A percentile compares a stretch with the other conserved stretches of the same genome.
Conservation (phyloP, 306 rosid genomes). For the Citrullus mucosospermus region DNA sequence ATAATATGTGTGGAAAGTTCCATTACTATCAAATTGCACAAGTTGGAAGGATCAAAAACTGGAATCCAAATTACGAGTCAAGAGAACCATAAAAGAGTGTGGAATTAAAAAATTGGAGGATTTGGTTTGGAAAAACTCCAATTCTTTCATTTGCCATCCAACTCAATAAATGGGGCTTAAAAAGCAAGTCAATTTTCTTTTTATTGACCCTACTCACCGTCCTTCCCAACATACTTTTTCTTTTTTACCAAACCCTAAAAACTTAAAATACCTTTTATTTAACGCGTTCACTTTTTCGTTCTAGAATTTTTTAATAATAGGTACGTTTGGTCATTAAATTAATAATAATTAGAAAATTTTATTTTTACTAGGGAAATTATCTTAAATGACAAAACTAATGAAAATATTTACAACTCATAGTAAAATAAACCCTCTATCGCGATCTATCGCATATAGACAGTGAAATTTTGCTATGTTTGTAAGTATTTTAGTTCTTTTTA, state of each 20-base stretch:
- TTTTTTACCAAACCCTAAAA: neutral
- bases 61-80: constrained; percentile 20
- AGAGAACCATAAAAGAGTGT: neutral
- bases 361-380: too few species aligned
- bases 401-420: too few species aligned
- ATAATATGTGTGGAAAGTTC: neutral
- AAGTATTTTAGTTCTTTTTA: too few species aligned
- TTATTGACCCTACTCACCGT: neutral
- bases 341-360: too few species aligned
- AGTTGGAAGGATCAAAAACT: neutral
- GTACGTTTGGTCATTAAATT: too few species aligned
- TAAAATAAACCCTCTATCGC: too few species aligned
- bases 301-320: too few species aligned
- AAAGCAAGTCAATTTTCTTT: neutral
- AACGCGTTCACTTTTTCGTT: too few species aligned
- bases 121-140: neutral
- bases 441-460: too few species aligned
- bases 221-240: neutral
- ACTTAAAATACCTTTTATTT: neutral
- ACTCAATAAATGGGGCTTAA: neutral
- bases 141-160: neutral
- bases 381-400: too few species aligned
- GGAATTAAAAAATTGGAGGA: neutral
- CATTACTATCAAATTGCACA: neutral
- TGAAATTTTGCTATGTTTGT: too few species aligned